Evolutionary conservation across 2,329 filamentous ascomycete genomes (phyloP).

Genomic region (Colletotrichum navitas): DNA sequence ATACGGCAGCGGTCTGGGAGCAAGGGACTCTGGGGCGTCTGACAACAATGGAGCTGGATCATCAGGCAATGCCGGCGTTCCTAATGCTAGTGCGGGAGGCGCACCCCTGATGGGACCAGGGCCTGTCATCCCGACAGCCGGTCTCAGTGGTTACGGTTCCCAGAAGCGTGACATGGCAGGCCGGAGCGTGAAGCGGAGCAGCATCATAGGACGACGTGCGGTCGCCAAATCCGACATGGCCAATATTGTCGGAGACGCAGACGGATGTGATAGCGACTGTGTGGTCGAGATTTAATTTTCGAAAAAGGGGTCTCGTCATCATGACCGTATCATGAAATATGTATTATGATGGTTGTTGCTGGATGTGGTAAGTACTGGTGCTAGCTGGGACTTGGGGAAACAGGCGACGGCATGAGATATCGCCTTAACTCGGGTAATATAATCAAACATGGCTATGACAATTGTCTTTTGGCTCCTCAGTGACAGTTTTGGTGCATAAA

Average conservation of each 20-base stretch:
- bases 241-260: not conserved
- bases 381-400: not conserved
- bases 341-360: conserved; percentile 17
- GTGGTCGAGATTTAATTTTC: not conserved
- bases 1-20: conserved; percentile 31
- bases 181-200: conserved; percentile 35
- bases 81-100: not conserved
- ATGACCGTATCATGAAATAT: conserved; percentile 21
- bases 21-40: conserved; percentile 35
- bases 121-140: not conserved
- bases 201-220: conserved; percentile 34
- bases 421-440: conserved; percentile 15
- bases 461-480: not conserved
- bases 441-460: conserved; percentile 10
- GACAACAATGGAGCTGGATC: conserved; percentile 5
- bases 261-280: not conserved
- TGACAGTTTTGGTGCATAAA: not conserved
- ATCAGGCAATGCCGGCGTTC: not conserved
- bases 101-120: conserved; percentile 16
- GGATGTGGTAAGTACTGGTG: not conserved
- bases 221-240: conserved; percentile 7
- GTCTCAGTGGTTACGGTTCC: conserved; percentile 17
- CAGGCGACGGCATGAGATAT: conserved; percentile 14
- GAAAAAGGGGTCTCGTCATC: not conserved
- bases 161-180: not conserved